A percentile compares a stretch with the other conserved stretches of the same genome.
Evolutionary conservation across 768 basidiomycete genomes (phyloP).

Genomic region (Multifurca ochricompacta): DNA sequence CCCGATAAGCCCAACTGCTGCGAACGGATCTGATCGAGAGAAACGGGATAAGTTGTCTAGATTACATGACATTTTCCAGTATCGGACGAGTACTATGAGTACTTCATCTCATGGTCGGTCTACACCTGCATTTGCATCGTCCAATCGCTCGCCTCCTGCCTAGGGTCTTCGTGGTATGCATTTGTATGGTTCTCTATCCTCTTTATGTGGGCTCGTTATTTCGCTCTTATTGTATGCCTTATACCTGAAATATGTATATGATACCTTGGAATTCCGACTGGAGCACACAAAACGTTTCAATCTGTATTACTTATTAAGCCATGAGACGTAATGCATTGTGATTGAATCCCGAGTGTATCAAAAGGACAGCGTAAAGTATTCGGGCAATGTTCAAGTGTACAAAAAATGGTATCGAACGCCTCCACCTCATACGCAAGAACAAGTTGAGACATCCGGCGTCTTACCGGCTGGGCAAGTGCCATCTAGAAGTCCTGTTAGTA

Average conservation of each 20-base stretch:
- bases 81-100: conserved; percentile 58
- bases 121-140: background rate
- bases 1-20: conserved; percentile 20
- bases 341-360: background rate
- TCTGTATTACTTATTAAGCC: conserved; percentile 5
- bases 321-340: background rate
- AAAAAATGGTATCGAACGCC: background rate
- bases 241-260: conserved; percentile 16
- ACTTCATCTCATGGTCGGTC: conserved; percentile 33
- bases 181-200: background rate
- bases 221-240: conserved; percentile 6
- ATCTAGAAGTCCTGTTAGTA: conserved; percentile 24
- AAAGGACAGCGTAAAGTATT: background rate
- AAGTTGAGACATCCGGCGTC: conserved; percentile 34
- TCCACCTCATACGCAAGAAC: conserved; percentile 30
- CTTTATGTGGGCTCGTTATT: background rate
- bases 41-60: conserved; percentile 62
- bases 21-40: conserved; percentile 26
- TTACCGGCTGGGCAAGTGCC: conserved; percentile 41
- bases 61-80: conserved; percentile 77
- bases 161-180: background rate
- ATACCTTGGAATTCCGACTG: background rate
- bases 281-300: conserved; percentile 1
- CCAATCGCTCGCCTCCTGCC: conserved; percentile 12
- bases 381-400: background rate